Base-by-base conservation (phyloP, 192 early-diverging fungal species). In the Coemansia sp. region DNA sequence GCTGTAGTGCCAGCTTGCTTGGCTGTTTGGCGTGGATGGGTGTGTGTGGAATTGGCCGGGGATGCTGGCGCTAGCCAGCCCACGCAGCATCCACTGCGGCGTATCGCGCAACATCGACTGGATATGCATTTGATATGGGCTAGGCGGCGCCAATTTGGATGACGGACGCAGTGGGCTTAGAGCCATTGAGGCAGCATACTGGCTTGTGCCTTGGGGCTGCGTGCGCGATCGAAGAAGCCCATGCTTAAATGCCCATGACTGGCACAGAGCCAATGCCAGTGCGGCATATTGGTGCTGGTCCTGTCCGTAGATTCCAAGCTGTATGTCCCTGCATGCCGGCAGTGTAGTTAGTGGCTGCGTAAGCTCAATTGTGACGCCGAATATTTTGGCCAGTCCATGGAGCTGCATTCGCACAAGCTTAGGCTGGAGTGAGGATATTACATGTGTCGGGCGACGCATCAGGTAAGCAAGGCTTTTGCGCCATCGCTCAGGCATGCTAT, bases 81-180 rank as follows among this genome's bases (percentile, higher is more conserved):
- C 77, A 18, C 69, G 77, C n/a, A 68, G 29, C 77, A 80, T 75
- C 77, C 77, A 80, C 46, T 60, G 59, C 21, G 77, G 66, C 12
- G 69, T 65, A 31, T 71, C 59, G 28, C 69, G 68, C 34, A 69
- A 34, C 48, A 42, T 31, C 8, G 21, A 29, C 63, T 71, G 75
- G 10, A 58, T 49, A 21, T 67, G 63, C 29, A 29, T 57, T 25
- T 66, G 63, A 25, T 63, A 58, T 10, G 76, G 66, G 25, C 67
- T 78, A 3, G 43, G 58, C 12, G 76, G 66, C n/a, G 31, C 53
- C 20, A 61, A 59, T 20, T 66, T 71, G 3, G 65, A 18, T 33
- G 59, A 40, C 13, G 64, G 30, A 16, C 76, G 70, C 60, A 69
- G 13, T 3, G 70, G 66, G 18, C 59, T 69, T 26, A 67, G 60